These are phyloP conservation scores for Phytopythium delawarense DNA, from an alignment of 352 stramenopile genomes.

Conservation along the genomic window DNA sequence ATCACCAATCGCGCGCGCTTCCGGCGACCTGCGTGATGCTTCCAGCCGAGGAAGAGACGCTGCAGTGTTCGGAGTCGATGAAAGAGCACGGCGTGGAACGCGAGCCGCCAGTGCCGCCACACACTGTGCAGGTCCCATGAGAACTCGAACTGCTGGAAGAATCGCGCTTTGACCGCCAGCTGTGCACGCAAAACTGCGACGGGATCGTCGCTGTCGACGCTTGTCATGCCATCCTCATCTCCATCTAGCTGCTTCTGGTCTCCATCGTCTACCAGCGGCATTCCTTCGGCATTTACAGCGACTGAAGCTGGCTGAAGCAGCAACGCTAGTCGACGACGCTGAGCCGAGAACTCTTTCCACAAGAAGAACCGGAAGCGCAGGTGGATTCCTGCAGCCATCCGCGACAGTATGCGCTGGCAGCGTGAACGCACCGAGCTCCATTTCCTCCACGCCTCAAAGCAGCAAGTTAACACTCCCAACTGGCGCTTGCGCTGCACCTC, in stretches of 20 bases:
- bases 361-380: conserved; percentile 47
- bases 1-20: conserved; percentile 17
- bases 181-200: conserved; percentile 10
- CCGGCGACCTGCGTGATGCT: conserved; percentile 14
- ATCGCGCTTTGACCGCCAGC: conserved; percentile 33
- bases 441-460: conserved; percentile 32
- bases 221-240: not conserved
- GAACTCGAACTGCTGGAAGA: conserved; percentile 46
- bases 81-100: conserved; percentile 62
- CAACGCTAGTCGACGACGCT: conserved; percentile 23
- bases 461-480: conserved; percentile 5
- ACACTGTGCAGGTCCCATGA: conserved; percentile 31
- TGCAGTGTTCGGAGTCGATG: conserved; percentile 42
- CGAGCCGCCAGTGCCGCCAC: conserved; percentile 54
- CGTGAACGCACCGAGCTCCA: conserved; percentile 22
- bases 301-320: conserved; percentile 9
- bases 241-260: not conserved
- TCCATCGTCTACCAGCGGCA: not conserved
- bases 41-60: conserved; percentile 28
- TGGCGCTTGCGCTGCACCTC: conserved; percentile 11
- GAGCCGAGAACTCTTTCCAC: conserved; percentile 39
- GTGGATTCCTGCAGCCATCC: conserved; percentile 25
- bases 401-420: conserved; percentile 32
- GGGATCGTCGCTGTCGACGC: not conserved
- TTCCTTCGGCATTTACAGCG: not conserved